phyloP scores from a whole-genome alignment of 805 yeast species.

The Metschnikowia dekortorum region DNA sequence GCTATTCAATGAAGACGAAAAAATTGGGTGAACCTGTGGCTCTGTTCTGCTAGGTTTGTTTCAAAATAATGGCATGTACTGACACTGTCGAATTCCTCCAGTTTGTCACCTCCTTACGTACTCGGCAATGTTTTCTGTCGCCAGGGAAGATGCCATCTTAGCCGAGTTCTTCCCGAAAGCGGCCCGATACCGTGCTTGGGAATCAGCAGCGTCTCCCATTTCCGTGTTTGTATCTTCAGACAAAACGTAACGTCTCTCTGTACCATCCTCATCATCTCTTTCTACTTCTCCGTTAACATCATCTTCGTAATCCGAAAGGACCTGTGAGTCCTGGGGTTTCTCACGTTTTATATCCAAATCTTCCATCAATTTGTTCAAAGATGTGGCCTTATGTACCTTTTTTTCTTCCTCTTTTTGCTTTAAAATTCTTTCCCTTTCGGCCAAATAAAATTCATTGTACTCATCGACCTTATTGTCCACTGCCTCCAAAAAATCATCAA shows the following conservation, averaged over 20 bases:
- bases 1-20: slow-evolving; percentile 5
- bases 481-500: slow-evolving; percentile 81
- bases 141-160: slow-evolving; percentile 56
- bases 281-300: slow-evolving; percentile 43
- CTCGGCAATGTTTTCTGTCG: slow-evolving; percentile 69
- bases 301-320: slow-evolving; percentile 50
- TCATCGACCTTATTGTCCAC: slow-evolving; percentile 87
- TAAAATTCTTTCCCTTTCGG: slow-evolving; percentile 78
- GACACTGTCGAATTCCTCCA: neutral
- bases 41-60: neutral
- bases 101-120: slow-evolving; percentile 40
- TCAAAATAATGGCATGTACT: neutral
- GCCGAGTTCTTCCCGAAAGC: slow-evolving; percentile 62
- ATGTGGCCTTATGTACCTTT: slow-evolving; percentile 63
- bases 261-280: slow-evolving; percentile 40
- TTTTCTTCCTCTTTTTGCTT: slow-evolving; percentile 75
- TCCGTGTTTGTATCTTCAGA: slow-evolving; percentile 65
- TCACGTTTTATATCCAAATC: slow-evolving; percentile 68
- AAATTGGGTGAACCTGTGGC: neutral
- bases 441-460: slow-evolving; percentile 74
- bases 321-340: slow-evolving; percentile 36
- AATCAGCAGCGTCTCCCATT: slow-evolving; percentile 45
- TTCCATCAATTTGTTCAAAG: slow-evolving; percentile 70
- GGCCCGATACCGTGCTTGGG: slow-evolving; percentile 67
- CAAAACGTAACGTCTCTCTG: slow-evolving; percentile 64